Conservation (phyloP, 1,284 basidiomycete species). For the Wallemia hederae region DNA sequence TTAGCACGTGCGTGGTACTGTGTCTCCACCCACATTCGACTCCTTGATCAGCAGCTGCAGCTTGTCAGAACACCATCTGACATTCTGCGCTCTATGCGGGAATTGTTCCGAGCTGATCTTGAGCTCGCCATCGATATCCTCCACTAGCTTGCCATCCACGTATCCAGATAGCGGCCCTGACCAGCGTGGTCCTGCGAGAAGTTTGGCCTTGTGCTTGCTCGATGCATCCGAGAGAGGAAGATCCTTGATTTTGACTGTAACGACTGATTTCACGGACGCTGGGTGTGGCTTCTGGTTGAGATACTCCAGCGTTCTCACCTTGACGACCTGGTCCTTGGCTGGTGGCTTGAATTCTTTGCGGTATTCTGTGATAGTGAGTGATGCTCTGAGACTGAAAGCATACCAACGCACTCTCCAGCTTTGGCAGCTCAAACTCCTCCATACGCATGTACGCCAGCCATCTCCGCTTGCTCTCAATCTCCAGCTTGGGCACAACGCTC, state of each 20-base stretch:
- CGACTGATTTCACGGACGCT: constrained; percentile 31
- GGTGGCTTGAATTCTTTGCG: constrained; percentile 44
- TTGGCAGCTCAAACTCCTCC: constrained; percentile 54
- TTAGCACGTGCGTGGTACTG: neutral
- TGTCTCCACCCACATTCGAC: constrained; percentile 32
- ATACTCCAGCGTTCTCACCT: constrained; percentile 45
- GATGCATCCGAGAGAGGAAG: constrained; percentile 31
- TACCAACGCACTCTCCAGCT: constrained; percentile 40
- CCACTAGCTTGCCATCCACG: constrained; percentile 22
- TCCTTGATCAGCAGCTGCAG: constrained; percentile 37
- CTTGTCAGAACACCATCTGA: constrained; percentile 56
- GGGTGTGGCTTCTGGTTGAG: constrained; percentile 37
- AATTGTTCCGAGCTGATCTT: constrained; percentile 65
- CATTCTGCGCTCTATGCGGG: constrained; percentile 41
- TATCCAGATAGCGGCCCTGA: constrained; percentile 35
- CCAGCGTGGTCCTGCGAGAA: constrained; percentile 59
- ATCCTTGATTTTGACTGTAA: constrained; percentile 38
- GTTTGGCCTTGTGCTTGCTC: constrained; percentile 44
- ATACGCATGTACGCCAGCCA: constrained; percentile 40
- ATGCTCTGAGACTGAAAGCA: neutral
- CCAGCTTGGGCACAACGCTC: constrained; percentile 17
- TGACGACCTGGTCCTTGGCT: constrained; percentile 24
- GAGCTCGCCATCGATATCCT: constrained; percentile 38
- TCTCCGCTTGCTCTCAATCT: constrained; percentile 37
- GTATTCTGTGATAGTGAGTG: constrained; percentile 24